These are phyloP conservation scores for Epichloe baconii DNA, from an alignment of 2,329 filamentous ascomycete genomes.

Conservation along the genomic window DNA sequence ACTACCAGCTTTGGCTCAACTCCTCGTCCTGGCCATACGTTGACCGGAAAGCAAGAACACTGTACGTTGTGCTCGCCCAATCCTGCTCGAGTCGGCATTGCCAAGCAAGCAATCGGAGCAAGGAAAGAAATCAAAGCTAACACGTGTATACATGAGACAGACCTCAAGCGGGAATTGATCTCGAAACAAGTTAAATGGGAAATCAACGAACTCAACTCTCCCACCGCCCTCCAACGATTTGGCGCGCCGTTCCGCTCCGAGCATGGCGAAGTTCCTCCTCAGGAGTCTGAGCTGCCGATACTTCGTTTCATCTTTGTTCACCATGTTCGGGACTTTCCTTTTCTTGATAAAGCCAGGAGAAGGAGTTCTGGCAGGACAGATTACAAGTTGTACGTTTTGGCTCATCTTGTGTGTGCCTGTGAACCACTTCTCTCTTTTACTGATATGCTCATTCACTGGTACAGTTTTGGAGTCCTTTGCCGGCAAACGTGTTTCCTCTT, in stretches of 20 bases:
- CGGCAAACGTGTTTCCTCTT: slow-evolving; percentile 92
- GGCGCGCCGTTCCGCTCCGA: slow-evolving; percentile 91
- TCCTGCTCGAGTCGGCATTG: not conserved
- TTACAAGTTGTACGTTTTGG: slow-evolving; percentile 64
- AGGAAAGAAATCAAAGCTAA: slow-evolving; percentile 6
- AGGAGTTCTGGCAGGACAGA: slow-evolving; percentile 99
- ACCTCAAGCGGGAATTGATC: slow-evolving; percentile 92
- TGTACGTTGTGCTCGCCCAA: slow-evolving; percentile 42
- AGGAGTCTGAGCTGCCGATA: slow-evolving; percentile 88
- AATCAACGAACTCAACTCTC: slow-evolving; percentile 84
- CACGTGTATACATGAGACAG: slow-evolving; percentile 29
- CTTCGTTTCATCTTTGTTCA: slow-evolving; percentile 95
- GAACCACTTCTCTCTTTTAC: not conserved
- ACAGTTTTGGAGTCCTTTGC: slow-evolving; percentile 96
- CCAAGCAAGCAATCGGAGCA: not conserved
- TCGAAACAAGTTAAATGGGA: slow-evolving; percentile 81
- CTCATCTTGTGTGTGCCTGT: not conserved
- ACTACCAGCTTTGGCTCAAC: slow-evolving; percentile 15
- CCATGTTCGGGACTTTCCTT: slow-evolving; percentile 95
- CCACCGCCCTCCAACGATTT: slow-evolving; percentile 87
- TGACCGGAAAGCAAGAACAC: slow-evolving; percentile 97
- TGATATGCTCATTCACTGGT: not conserved
- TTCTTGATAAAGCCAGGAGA: slow-evolving; percentile 94
- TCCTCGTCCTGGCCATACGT: slow-evolving; percentile 31
- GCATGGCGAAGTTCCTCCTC: slow-evolving; percentile 78